phyloP scores from a whole-genome alignment of 768 basidiomycete species.

The Dacryopinax spathularia region DNA sequence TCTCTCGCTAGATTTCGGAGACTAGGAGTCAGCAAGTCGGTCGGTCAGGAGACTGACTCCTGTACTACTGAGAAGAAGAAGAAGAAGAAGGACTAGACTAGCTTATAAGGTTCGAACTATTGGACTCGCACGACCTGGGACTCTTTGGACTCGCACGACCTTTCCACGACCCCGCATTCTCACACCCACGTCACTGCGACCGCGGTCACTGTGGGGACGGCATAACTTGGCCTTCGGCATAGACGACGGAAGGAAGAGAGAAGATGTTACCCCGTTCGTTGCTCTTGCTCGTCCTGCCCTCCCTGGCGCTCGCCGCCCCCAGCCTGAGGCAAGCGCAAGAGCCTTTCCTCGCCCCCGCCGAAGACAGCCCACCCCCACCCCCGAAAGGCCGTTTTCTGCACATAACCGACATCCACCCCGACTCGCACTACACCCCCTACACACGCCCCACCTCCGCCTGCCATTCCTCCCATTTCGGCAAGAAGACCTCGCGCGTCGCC shows the following conservation, averaged over 20 bases:
- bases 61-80: too few species aligned
- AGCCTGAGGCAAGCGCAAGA: neutral
- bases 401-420: slow-evolving; percentile 75
- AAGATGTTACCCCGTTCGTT: neutral
- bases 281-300: neutral
- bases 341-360: neutral
- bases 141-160: too few species aligned
- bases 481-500: slow-evolving; percentile 1
- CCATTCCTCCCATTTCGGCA: slow-evolving; percentile 26
- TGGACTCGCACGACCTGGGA: too few species aligned
- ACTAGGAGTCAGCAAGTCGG: too few species aligned
- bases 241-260: neutral
- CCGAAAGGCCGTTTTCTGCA: slow-evolving; percentile 58
- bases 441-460: slow-evolving; percentile 49
- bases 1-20: too few species aligned
- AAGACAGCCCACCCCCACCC: neutral
- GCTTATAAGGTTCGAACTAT: too few species aligned
- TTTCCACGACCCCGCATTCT: too few species aligned
- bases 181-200: too few species aligned
- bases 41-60: too few species aligned
- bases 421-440: slow-evolving; percentile 43
- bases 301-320: neutral
- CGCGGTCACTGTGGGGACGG: too few species aligned
- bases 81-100: too few species aligned
- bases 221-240: too few species aligned